Percentiles rank a stretch among this genome's conserved stretches.
Evolutionary conservation across 495 filamentous ascomycete species (phyloP).

Genomic region (Penicillium argentinense): DNA sequence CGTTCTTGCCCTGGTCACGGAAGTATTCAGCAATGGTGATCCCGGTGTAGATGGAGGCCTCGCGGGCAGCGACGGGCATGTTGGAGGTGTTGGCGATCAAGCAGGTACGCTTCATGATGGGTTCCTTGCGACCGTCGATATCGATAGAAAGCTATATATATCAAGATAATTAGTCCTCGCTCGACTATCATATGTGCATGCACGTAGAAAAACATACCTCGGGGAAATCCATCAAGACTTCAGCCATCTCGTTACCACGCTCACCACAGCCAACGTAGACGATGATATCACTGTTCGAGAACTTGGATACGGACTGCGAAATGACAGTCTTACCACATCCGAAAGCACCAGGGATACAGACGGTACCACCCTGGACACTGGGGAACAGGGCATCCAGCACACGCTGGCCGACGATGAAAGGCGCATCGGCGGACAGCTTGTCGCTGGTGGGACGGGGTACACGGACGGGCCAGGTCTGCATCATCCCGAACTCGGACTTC

Average conservation of each 20-base stretch:
- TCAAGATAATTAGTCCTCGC: not conserved
- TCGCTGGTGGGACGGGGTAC: constrained; percentile 88
- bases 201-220: constrained; percentile 52
- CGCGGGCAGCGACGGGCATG: constrained; percentile 98
- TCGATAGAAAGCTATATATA: constrained; percentile 73
- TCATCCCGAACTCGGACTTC: constrained; percentile 91
- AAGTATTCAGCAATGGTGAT: constrained; percentile 99
- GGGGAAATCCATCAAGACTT: constrained; percentile 99
- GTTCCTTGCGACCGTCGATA: constrained; percentile 87
- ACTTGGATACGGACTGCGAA: constrained; percentile 96
- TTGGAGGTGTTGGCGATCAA: constrained; percentile 99
- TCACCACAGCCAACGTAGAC: constrained; percentile 98
- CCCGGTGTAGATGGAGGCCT: constrained; percentile 98
- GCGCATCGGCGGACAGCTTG: constrained; percentile 81
- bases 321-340: constrained; percentile 99
- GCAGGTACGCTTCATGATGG: constrained; percentile 99
- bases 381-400: constrained; percentile 98
- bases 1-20: constrained; percentile 95
- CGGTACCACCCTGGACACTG: constrained; percentile 93
- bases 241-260: constrained; percentile 99
- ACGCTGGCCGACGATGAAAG: constrained; percentile 94
- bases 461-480: constrained; percentile 99
- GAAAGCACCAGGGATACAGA: constrained; percentile 97
- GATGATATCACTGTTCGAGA: constrained; percentile 99
- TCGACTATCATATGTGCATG: not conserved